Evolutionary conservation across 768 basidiomycete genomes (phyloP).

Genomic region (Lactarius hengduanensis): DNA sequence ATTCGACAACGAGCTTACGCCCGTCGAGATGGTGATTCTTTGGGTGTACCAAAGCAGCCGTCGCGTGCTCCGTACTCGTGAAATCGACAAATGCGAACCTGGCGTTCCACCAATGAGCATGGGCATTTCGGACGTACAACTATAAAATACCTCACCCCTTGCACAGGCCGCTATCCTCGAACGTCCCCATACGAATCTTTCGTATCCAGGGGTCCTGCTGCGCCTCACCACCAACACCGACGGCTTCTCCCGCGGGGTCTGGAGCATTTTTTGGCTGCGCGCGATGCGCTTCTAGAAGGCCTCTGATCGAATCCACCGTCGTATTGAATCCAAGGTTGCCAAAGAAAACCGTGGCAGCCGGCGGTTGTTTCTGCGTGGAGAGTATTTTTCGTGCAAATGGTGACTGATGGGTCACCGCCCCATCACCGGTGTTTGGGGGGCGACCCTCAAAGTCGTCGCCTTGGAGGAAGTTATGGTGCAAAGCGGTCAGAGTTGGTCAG

Average conservation of each 20-base stretch:
- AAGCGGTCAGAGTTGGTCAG: not conserved
- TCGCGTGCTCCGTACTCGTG: too few relatives aligned
- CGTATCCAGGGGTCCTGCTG: constrained; percentile 57
- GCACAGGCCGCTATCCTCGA: constrained; percentile 92
- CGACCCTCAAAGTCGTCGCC: constrained; percentile 74
- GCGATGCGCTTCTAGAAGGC: constrained; percentile 71
- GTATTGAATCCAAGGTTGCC: constrained; percentile 93
- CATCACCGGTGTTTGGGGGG: constrained; percentile 46
- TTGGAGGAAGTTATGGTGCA: constrained; percentile 33
- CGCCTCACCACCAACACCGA: constrained; percentile 25
- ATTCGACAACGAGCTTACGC: too few relatives aligned
- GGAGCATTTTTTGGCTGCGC: constrained; percentile 35
- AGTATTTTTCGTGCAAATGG: constrained; percentile 80
- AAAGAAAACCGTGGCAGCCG: constrained; percentile 84
- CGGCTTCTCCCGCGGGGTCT: constrained; percentile 13
- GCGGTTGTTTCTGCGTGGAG: constrained; percentile 72
- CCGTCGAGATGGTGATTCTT: too few relatives aligned
- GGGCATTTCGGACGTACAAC: too few relatives aligned
- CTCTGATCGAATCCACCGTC: constrained; percentile 71
- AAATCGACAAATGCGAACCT: too few relatives aligned
- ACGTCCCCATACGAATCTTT: constrained; percentile 91
- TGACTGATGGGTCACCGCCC: constrained; percentile 42
- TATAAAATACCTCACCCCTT: constrained; percentile 70
- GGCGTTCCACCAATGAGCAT: too few relatives aligned
- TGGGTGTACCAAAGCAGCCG: too few relatives aligned